Evolutionary conservation across 2,329 filamentous ascomycete species (phyloP).

Genomic region (Canariomyces notabilis): DNA sequence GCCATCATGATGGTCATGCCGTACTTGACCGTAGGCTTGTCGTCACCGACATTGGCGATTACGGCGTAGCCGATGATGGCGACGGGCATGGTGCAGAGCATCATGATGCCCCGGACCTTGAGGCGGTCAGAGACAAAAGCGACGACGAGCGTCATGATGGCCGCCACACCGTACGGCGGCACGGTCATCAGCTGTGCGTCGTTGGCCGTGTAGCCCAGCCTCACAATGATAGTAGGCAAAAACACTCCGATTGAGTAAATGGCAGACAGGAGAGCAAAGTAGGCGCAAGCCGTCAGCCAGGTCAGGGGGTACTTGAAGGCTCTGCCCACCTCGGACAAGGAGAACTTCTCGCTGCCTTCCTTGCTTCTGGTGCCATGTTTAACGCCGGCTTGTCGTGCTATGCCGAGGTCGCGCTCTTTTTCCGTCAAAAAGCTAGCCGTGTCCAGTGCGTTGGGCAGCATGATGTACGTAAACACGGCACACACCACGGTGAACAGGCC

Average conservation of each 20-base stretch:
- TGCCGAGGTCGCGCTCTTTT: conserved; percentile 54
- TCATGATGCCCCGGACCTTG: conserved; percentile 53
- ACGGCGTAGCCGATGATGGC: conserved; percentile 62
- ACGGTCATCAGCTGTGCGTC: conserved; percentile 61
- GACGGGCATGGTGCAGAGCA: conserved; percentile 58
- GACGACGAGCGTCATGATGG: conserved; percentile 29
- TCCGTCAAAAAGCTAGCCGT: conserved; percentile 7
- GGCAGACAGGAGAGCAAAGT: conserved; percentile 46
- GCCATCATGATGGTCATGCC: conserved; percentile 66
- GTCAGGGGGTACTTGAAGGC: conserved; percentile 44
- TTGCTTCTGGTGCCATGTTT: conserved; percentile 55
- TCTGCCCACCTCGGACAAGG: conserved; percentile 62
- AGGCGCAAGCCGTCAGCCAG: conserved; percentile 30
- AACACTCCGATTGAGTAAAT: conserved; percentile 57
- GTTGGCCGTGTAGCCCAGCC: conserved; percentile 45
- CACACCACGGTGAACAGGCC: conserved; percentile 44
- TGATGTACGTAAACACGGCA: conserved; percentile 51
- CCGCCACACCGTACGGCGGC: conserved; percentile 56
- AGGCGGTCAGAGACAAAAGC: conserved; percentile 58
- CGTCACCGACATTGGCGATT: conserved; percentile 50
- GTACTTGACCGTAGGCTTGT: conserved; percentile 46
- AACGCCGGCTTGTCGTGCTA: conserved; percentile 38
- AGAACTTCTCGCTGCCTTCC: conserved; percentile 56
- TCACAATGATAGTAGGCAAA: conserved; percentile 54
- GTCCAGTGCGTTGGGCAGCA: conserved; percentile 62